Conservation (phyloP, 495 filamentous ascomycete genomes). For the Penicillium antarcticum region DNA sequence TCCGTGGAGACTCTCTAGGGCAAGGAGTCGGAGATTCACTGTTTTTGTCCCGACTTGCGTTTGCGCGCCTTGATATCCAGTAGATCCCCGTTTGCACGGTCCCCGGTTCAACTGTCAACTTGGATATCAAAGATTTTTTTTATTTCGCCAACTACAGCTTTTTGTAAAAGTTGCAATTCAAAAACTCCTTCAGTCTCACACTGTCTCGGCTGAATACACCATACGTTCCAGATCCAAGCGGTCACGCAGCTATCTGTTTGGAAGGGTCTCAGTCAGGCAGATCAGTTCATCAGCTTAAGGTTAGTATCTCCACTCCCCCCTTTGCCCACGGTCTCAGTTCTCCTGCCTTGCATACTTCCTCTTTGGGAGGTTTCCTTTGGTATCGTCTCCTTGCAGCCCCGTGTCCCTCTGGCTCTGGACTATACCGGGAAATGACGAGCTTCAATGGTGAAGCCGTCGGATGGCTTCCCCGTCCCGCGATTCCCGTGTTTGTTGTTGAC, state of each 20-base stretch:
- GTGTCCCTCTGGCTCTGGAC: constrained; percentile 24
- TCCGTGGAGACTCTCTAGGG: too few species aligned
- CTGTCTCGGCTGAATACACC: constrained; percentile 39
- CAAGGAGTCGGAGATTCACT: not conserved
- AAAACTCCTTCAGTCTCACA: constrained; percentile 12
- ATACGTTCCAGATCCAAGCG: constrained; percentile 4
- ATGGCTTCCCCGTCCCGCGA: constrained; percentile 18
- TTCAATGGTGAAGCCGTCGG: constrained; percentile 17
- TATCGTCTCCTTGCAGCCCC: constrained; percentile 38
- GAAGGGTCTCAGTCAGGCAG: constrained; percentile 16
- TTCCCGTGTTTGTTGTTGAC: constrained; percentile 40
- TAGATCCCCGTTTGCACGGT: constrained; percentile 7
- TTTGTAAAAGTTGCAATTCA: not conserved
- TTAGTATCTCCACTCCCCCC: constrained; percentile 24
- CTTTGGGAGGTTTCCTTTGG: constrained; percentile 20
- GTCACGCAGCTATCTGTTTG: constrained; percentile 15
- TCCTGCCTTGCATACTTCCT: constrained; percentile 44
- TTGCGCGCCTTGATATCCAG: constrained; percentile 5
- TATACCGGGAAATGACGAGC: constrained; percentile 32
- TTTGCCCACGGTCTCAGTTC: constrained; percentile 33
- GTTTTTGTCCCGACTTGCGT: constrained; percentile 5
- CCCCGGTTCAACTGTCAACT: constrained; percentile 5
- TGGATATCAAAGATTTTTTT: constrained; percentile 8
- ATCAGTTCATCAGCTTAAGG: constrained; percentile 22
- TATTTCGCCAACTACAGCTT: not conserved